Conservation (phyloP, 495 filamentous ascomycete genomes). For the Aspergillus heteromorphus region DNA sequence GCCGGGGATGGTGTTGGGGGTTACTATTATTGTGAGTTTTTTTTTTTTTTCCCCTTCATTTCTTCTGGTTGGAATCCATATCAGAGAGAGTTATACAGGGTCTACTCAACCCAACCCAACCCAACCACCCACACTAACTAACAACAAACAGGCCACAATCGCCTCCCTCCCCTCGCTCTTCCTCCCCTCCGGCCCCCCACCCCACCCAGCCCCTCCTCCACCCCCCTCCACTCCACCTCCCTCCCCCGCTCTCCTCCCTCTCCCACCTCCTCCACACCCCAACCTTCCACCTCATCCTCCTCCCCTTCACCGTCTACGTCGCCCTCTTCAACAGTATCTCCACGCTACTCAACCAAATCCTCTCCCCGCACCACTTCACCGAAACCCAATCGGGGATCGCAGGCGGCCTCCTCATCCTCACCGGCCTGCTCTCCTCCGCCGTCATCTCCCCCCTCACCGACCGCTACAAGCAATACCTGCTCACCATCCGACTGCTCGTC, state of each 20-base stretch:
- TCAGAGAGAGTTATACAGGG: too few species aligned
- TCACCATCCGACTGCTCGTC: slow-evolving; percentile 66
- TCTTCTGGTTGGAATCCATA: too few species aligned
- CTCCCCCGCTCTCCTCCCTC: slow-evolving; percentile 51
- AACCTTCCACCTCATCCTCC: slow-evolving; percentile 71
- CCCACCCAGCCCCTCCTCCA: slow-evolving; percentile 53
- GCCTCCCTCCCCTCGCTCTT: slow-evolving; percentile 76
- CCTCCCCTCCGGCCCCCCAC: slow-evolving; percentile 73
- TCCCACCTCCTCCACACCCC: slow-evolving; percentile 45
- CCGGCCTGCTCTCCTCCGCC: slow-evolving; percentile 73
- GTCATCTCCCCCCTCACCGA: slow-evolving; percentile 77
- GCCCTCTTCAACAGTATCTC: slow-evolving; percentile 91
- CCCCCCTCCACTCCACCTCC: slow-evolving; percentile 23
- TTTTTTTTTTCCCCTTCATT: neutral
- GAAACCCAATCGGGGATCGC: slow-evolving; percentile 83
- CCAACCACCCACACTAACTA: slow-evolving; percentile 2
- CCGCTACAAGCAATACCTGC: slow-evolving; percentile 71
- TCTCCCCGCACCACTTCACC: slow-evolving; percentile 73
- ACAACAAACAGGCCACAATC: slow-evolving; percentile 54
- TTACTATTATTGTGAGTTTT: slow-evolving; percentile 70
- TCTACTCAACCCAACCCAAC: neutral
- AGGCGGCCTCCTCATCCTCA: slow-evolving; percentile 83
- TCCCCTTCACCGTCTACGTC: slow-evolving; percentile 79
- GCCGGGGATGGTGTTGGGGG: slow-evolving; percentile 78
- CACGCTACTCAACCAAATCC: slow-evolving; percentile 83